Evolutionary conservation across 148 eudicot genomes (phyloP), one percentile per base, ranked within the genome.

Genomic region (Gaultheria prostrata): DNA sequence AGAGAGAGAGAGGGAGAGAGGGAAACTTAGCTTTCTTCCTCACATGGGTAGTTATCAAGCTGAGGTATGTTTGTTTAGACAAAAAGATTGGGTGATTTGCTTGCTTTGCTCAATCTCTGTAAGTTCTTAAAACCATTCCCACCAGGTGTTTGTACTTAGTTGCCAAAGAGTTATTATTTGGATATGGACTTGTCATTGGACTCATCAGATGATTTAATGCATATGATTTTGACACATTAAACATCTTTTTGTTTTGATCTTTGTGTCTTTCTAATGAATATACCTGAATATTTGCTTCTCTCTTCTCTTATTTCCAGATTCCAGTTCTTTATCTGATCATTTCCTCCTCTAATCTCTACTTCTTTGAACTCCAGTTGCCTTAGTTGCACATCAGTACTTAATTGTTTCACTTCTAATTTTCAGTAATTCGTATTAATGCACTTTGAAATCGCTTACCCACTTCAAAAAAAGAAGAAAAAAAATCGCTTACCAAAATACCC

Each of bases 1-100:
- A 77, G 17, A 81, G 26, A 71, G 72, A 67, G 18, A 67, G 72
- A 53, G 56, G 3, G 56, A 81, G 72, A 4, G 39, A 67, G 72
- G 13, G 72, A 67, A 14, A 80, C 86, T 88, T 88, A 86, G 85
- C 85, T 89, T 80, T 81, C 65, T 87, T 80, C 56, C 88, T 81
- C 76, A 78, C 79, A 89, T 84, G 85, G 77, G 82, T 78, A 57
- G 35, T 85, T 87, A 59, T 84, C 88, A 84, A 82, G 82, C 75
- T 85, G 49, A 61, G 83, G 82, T 53, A 82, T 82, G 82, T 78
- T 67, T 79, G 83, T 78, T 67, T 74, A 75, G 67, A 81, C 76
- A 78, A 54, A 21, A 53, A 72, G 53, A 61, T 26, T 65, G 49
- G 39, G 51, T 70, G 26, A 12, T 13, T 39, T 82, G 28, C 48